phyloP scores from a whole-genome alignment of 2,329 filamentous ascomycete genomes.

The Talaromyces islandicus region DNA sequence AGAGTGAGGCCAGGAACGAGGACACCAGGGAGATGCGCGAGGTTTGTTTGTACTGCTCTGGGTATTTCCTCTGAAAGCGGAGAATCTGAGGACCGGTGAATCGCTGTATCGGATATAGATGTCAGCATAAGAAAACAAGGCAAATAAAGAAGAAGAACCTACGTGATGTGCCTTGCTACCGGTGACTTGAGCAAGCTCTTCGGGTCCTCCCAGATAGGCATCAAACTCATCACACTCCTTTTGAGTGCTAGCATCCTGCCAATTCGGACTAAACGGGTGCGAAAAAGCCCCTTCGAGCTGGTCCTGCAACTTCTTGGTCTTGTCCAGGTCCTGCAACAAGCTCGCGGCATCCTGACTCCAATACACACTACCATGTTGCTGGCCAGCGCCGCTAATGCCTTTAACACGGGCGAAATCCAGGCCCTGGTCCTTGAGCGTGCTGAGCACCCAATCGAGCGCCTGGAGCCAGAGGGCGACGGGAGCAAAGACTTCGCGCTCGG shows the following conservation, averaged over 20 bases:
- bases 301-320: slow-evolving; percentile 58
- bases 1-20: slow-evolving; percentile 86
- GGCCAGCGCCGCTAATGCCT: slow-evolving; percentile 84
- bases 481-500: slow-evolving; percentile 82
- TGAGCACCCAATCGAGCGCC: slow-evolving; percentile 78
- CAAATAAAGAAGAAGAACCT: slow-evolving; percentile 29
- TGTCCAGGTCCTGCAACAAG: slow-evolving; percentile 57
- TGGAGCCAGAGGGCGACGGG: slow-evolving; percentile 94
- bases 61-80: slow-evolving; percentile 72
- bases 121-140: background rate
- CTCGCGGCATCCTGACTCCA: slow-evolving; percentile 69
- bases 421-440: slow-evolving; percentile 61
- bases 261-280: slow-evolving; percentile 86
- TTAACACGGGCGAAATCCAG: slow-evolving; percentile 69
- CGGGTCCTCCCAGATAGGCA: slow-evolving; percentile 57
- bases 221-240: slow-evolving; percentile 87
- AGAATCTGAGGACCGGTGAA: slow-evolving; percentile 98
- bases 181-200: slow-evolving; percentile 69
- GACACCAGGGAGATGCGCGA: slow-evolving; percentile 87
- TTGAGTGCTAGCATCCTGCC: slow-evolving; percentile 96
- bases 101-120: slow-evolving; percentile 48
- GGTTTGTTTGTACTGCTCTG: slow-evolving; percentile 73
- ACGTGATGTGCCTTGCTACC: slow-evolving; percentile 94
- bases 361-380: slow-evolving; percentile 97
- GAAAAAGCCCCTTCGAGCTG: slow-evolving; percentile 72